Percentiles rank a stretch among this genome's conserved stretches.
phyloP scores from a whole-genome alignment of 2,329 filamentous ascomycete genomes.

The Scytalidium lignicola region DNA sequence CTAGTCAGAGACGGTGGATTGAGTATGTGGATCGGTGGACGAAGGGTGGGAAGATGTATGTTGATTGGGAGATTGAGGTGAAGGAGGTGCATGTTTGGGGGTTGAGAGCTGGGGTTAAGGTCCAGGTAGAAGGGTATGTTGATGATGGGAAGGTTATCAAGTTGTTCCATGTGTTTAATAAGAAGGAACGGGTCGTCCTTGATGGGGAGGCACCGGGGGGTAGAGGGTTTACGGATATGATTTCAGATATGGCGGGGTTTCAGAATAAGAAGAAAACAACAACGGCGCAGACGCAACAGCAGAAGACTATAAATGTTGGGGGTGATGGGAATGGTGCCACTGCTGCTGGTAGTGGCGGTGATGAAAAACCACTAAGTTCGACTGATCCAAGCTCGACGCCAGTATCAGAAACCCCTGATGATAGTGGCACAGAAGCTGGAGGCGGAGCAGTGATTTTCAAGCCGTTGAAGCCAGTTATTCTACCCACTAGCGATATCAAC shows the following conservation, averaged over 20 bases:
- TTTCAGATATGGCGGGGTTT: conserved; percentile 46
- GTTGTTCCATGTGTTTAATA: conserved; percentile 73
- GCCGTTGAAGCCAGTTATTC: conserved; percentile 59
- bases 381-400: background rate
- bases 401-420: conserved; percentile 23
- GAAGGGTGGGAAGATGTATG: conserved; percentile 67
- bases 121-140: conserved; percentile 76
- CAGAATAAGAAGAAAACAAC: conserved; percentile 19
- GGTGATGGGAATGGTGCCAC: background rate
- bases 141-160: conserved; percentile 89
- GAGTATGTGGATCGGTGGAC: conserved; percentile 87
- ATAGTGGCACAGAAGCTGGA: conserved; percentile 42
- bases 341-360: background rate
- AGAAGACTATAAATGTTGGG: background rate
- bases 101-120: conserved; percentile 78
- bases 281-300: conserved; percentile 1
- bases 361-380: background rate
- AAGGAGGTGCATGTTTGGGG: conserved; percentile 90
- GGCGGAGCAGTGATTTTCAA: conserved; percentile 75
- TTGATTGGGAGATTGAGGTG: conserved; percentile 79
- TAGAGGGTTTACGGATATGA: conserved; percentile 43
- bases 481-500: conserved; percentile 83
- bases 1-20: conserved; percentile 84
- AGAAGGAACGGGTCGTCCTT: conserved; percentile 65
- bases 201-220: conserved; percentile 49